Conservation (phyloP, 257 asterid species). For the Solanum ossicruentum region DNA sequence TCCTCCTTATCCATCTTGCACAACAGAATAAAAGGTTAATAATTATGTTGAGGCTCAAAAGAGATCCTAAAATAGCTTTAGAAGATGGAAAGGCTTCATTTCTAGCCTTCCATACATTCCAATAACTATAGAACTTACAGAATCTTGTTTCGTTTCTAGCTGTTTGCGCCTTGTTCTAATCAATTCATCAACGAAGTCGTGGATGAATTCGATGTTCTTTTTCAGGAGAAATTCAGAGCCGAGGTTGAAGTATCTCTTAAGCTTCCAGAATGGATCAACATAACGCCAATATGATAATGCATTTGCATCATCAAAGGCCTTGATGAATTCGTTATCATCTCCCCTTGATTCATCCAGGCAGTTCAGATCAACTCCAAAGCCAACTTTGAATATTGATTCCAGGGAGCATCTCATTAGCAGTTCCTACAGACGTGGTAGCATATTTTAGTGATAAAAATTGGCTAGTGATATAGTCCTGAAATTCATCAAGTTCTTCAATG, state of each 20-base stretch:
- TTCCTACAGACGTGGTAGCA: constrained; percentile 21
- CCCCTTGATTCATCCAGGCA: constrained; percentile 39
- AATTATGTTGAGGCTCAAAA: not conserved
- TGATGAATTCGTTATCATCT: constrained; percentile 33
- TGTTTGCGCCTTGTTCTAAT: constrained; percentile 39
- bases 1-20: constrained; percentile 54
- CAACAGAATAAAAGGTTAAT: not conserved
- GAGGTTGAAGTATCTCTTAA: constrained; percentile 42
- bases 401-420: constrained; percentile 56
- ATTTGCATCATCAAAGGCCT: constrained; percentile 71
- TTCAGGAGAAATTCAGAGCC: constrained; percentile 47
- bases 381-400: constrained; percentile 73
- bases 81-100: not conserved
- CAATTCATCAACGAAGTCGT: constrained; percentile 34
- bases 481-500: not conserved
- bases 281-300: constrained; percentile 47
- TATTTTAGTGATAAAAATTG: not conserved
- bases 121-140: constrained; percentile 11
- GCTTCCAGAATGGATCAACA: constrained; percentile 52
- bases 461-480: not conserved
- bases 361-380: constrained; percentile 59
- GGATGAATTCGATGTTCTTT: constrained; percentile 38
- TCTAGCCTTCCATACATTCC: not conserved
- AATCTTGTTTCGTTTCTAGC: constrained; percentile 15
- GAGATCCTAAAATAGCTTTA: not conserved